Percentiles rank a stretch among this genome's conserved stretches.
These are phyloP conservation scores for Debaryomyces sp. DNA, from an alignment of 1,139 yeast genomes.

Conservation along the genomic window DNA sequence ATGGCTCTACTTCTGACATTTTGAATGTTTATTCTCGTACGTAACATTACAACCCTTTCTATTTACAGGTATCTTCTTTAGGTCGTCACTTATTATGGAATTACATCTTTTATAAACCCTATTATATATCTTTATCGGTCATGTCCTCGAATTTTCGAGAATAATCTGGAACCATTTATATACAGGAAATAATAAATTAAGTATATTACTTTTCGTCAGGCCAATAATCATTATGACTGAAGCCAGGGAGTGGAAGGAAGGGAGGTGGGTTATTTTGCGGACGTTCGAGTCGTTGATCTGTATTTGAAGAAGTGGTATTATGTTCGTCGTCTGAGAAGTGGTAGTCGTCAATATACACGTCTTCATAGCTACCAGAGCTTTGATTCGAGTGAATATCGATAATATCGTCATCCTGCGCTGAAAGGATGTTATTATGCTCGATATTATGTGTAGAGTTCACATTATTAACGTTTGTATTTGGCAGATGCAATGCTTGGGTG, in stretches of 20 bases:
- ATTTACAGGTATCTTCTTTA: not conserved
- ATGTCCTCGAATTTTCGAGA: slow-evolving; percentile 10
- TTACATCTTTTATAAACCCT: not conserved
- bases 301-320: slow-evolving; percentile 4
- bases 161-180: slow-evolving; percentile 3
- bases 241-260: slow-evolving; percentile 40
- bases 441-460: not conserved
- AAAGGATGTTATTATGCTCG: not conserved
- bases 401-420: not conserved
- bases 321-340: slow-evolving; percentile 29
- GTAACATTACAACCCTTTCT: slow-evolving; percentile 3
- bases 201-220: slow-evolving; percentile 21
- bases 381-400: not conserved
- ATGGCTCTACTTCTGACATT: not conserved
- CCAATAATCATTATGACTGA: slow-evolving; percentile 36
- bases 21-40: not conserved
- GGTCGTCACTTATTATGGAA: not conserved
- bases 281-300: not conserved
- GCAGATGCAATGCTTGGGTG: not conserved
- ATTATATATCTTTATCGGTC: not conserved
- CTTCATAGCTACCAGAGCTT: slow-evolving; percentile 22
- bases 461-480: not conserved
- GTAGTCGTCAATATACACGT: slow-evolving; percentile 31
- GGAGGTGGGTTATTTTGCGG: slow-evolving; percentile 28
- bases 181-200: not conserved